Base-by-base conservation (phyloP, 148 eudicot genomes). In the Euryodendron excelsum region DNA sequence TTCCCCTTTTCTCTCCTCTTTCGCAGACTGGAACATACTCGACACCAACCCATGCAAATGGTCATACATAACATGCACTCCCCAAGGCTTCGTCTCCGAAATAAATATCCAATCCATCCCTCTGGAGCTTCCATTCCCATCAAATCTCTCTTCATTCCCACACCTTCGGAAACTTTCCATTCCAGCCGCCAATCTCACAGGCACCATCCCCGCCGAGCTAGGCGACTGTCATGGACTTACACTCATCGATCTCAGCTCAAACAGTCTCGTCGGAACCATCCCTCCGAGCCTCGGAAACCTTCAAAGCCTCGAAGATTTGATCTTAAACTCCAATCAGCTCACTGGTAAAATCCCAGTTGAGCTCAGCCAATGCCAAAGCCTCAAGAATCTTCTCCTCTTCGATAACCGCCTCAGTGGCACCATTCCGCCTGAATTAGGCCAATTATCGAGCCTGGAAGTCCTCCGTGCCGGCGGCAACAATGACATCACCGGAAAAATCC, bases 41-140 rank as follows among this genome's bases (percentile, higher is more conserved):
- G 96, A 92, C 75, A 56, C 82, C 25, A 88, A 84, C 77, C 98
- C 98, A 18, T 94, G 98, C 84, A 80, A 87, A 33, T 94, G 98
- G 98, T 47, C 93, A 20, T 86, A 30, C 87, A 86, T 94, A 3
- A 81, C 86, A 7, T 94, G 98, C 74, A 86, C 87, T 30, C 3
- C 77, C 5, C 82, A 86, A 20, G 71, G 82, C 27, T 86, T 80
- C 52, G 88, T 94, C 1, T 80, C 88, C 2, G 80, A 91, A 71
- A 88, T 94, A 23, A 76, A 69, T 58, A 83, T 93, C 27, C 81
- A 78, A 30, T 86, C 87, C 37, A 53, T 89, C 33, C 86, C 80
- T 4, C 80, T 94, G 17, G 67, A 75, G 1, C 79, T 88, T 8
- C 88, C 90, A 17, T 79, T 94, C 21, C 93, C 98, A 23, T 55